These are phyloP conservation scores for Lodderomyces orthopsilosis DNA, from an alignment of 1,139 yeast genomes.

Conservation along the genomic window DNA sequence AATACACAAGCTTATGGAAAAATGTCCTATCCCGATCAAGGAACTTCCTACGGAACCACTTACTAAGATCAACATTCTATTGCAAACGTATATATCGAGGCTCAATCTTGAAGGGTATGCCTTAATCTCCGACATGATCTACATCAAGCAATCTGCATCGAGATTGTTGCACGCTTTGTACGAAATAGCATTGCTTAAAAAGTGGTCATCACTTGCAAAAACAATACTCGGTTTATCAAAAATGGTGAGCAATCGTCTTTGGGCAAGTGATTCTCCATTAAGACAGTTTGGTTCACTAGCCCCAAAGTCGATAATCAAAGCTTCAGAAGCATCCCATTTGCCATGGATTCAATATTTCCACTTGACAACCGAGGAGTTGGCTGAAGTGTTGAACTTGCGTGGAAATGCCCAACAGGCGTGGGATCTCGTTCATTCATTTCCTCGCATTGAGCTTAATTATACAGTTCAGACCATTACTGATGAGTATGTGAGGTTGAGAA, in stretches of 20 bases:
- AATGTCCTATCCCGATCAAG: constrained; percentile 82
- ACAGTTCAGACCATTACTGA: constrained; percentile 76
- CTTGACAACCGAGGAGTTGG: constrained; percentile 70
- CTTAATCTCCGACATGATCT: constrained; percentile 88
- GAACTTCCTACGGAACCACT: constrained; percentile 69
- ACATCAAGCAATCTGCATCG: constrained; percentile 91
- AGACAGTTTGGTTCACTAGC: constrained; percentile 70
- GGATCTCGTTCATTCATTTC: constrained; percentile 68
- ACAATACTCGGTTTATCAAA: constrained; percentile 64
- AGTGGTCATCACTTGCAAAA: constrained; percentile 69
- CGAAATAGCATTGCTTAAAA: constrained; percentile 69
- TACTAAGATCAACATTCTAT: constrained; percentile 74
- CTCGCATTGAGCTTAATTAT: constrained; percentile 57
- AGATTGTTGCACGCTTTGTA: constrained; percentile 81
- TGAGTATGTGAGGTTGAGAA: constrained; percentile 59
- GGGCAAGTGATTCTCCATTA: constrained; percentile 85
- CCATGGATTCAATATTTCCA: constrained; percentile 82
- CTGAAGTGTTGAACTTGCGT: constrained; percentile 76
- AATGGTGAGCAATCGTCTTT: constrained; percentile 76
- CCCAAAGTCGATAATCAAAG: constrained; percentile 66
- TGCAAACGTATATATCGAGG: constrained; percentile 83
- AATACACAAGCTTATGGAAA: constrained; percentile 62
- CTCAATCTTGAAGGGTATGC: constrained; percentile 85
- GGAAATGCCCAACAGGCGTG: constrained; percentile 61
- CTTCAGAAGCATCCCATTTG: constrained; percentile 75